Evolutionary conservation across 176 grass and related monocot genomes (phyloP), one percentile per base, ranked within the genome.

Genomic region (Oropetium thomaeum): DNA sequence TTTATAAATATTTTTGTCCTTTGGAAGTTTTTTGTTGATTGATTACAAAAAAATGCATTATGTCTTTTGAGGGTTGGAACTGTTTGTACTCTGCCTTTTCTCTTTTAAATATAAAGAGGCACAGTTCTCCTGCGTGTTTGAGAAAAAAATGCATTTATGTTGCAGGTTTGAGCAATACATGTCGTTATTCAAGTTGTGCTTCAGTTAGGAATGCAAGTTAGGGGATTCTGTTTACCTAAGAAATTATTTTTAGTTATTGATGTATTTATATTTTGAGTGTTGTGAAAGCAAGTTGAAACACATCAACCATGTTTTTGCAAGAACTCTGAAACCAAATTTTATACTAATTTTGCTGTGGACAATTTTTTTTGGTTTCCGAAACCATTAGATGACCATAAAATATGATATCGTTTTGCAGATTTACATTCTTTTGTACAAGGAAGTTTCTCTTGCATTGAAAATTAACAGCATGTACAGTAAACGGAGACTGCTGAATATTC

Each of bases 381-480:
- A 27, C 10, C 23, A 57, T 27, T 11, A 71, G 41, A 42, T 54
- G 27, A 54, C n/a, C 63, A 20, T 28, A 20, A 62, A 23, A 45
- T 79, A 30, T 28, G 45, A 57, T 58, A 30, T 27, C 78, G 2
- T 78, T 82, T 82, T 84, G 53, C 85, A 95, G 88, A 90, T 95
- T 74, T 95, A 95, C 54, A 88, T 95, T 83, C 92, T 95, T 79
- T 73, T 95, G 37, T 95, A 95, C 71, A 95, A 95, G 82, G 92
- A 95, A 82, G 92, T 95, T 43, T 73, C 88, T 73, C 76, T 80
- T 74, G 91, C 91, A n/a, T 86, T 94, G 82, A 94, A 90, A 76
- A 94, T 94, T 65, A 94, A 94, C 68, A 94, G 87, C 74, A 62
- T 86, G 83, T 94, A 88, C 63, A 94, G 87, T 79, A 94, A 94